phyloP scores from a whole-genome alignment of 2,329 filamentous ascomycete genomes.

The Claviceps spartinae region DNA sequence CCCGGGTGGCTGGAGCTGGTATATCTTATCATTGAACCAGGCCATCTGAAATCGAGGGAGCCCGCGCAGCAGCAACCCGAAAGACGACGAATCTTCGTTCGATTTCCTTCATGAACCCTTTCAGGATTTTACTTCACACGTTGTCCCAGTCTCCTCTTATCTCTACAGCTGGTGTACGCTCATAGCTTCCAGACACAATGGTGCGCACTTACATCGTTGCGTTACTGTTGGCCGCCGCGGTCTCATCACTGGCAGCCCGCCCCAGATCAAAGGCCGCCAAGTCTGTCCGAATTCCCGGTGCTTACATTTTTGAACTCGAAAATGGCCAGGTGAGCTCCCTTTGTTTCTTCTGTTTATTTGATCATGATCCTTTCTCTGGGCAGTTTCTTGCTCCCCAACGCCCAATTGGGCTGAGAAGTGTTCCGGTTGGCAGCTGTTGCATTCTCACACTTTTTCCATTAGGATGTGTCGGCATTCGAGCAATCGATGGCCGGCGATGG shows the following conservation, averaged over 20 bases:
- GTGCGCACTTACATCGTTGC: constrained; percentile 8
- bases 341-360: no score
- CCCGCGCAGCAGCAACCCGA: background rate
- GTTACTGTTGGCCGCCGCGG: constrained; percentile 8
- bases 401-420: background rate
- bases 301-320: constrained; percentile 12
- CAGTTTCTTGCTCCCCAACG: background rate
- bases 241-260: constrained; percentile 4
- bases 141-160: background rate
- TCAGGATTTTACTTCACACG: background rate
- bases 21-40: no score
- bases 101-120: background rate
- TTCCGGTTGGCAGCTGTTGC: no score
- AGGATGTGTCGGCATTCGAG: constrained; percentile 11
- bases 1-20: no score
- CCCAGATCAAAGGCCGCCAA: background rate
- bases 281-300: constrained; percentile 9
- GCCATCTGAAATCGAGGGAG: background rate
- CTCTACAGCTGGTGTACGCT: background rate
- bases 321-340: constrained; percentile 8
- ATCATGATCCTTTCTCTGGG: no score
- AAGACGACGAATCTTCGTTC: no score
- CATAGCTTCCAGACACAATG: constrained; percentile 3
- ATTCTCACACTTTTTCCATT: background rate
- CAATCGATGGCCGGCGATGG: constrained; percentile 18